Evolutionary conservation across 805 yeast genomes (phyloP).

Genomic region (Lipomyces sp.): DNA sequence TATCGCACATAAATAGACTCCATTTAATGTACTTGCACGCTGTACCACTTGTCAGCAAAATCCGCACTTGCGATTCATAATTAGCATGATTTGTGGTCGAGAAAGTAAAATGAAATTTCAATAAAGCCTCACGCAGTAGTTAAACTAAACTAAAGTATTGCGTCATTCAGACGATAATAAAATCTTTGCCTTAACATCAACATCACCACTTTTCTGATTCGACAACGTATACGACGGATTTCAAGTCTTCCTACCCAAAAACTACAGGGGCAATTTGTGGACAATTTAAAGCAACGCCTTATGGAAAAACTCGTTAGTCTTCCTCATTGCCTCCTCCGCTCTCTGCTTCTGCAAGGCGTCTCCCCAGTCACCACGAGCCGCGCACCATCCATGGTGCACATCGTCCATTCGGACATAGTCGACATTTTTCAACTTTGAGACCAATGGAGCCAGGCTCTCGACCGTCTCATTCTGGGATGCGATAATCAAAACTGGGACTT

Average conservation of each 20-base stretch:
- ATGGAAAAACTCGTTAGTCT: slow-evolving; percentile 26
- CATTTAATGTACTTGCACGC: too few species aligned
- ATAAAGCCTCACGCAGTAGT: too few species aligned
- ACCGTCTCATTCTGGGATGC: slow-evolving; percentile 30
- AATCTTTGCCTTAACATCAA: too few species aligned
- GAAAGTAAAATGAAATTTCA: too few species aligned
- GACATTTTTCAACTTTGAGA: slow-evolving; percentile 12
- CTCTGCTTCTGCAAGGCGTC: slow-evolving; percentile 28
- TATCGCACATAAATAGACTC: too few species aligned
- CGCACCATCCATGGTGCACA: slow-evolving; percentile 37
- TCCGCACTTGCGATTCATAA: too few species aligned
- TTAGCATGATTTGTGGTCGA: too few species aligned
- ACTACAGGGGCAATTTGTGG: slow-evolving; percentile 36
- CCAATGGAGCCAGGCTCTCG: slow-evolving; percentile 20
- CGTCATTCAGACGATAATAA: too few species aligned
- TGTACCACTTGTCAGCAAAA: too few species aligned
- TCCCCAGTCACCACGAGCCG: slow-evolving; percentile 36
- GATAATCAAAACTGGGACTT: slow-evolving; percentile 28
- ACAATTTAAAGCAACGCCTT: slow-evolving; percentile 41
- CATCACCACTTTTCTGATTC: neutral
- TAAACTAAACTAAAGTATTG: too few species aligned
- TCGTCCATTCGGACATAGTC: slow-evolving; percentile 34
- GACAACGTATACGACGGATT: neutral
- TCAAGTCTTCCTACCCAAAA: neutral
- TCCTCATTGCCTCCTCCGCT: slow-evolving; percentile 33